A percentile compares a stretch with the other conserved stretches of the same genome.
These are phyloP conservation scores for Limnomonas spitsbergensis DNA, from an alignment of 139 green algal genomes.

Conservation along the genomic window DNA sequence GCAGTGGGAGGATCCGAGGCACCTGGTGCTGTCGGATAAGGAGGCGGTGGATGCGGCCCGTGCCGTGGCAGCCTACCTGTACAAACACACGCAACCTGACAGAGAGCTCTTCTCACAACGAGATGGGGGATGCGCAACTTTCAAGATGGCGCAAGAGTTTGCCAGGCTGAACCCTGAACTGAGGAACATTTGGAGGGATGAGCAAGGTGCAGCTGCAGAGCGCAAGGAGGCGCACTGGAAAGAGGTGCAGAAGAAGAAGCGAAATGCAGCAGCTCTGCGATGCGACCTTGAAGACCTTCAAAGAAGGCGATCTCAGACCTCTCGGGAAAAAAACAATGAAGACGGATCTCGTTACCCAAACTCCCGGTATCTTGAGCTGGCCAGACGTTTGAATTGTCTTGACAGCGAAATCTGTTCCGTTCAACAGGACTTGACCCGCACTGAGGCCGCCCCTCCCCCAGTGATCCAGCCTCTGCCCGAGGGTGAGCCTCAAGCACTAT, in stretches of 20 bases:
- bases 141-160: conserved; percentile 34
- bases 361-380: not conserved
- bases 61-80: conserved; percentile 43
- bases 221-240: conserved; percentile 34
- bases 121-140: conserved; percentile 20
- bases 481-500: no score
- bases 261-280: not conserved
- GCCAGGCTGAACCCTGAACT: conserved; percentile 5
- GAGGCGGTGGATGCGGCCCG: no score
- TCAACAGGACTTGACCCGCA: not conserved
- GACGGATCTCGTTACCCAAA: not conserved
- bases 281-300: not conserved
- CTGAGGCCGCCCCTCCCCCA: conserved; percentile 17
- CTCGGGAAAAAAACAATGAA: not conserved
- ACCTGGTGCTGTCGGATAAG: conserved; percentile 51
- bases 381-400: not conserved
- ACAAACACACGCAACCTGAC: conserved; percentile 2
- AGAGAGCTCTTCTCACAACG: conserved; percentile 21
- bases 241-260: conserved; percentile 40
- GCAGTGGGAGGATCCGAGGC: conserved; percentile 31
- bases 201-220: conserved; percentile 21
- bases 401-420: not conserved
- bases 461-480: no score
- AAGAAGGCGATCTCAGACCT: no score
- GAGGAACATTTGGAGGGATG: conserved; percentile 9